phyloP scores from a whole-genome alignment of 106 monocot species.

The Apostasia ramifera region DNA sequence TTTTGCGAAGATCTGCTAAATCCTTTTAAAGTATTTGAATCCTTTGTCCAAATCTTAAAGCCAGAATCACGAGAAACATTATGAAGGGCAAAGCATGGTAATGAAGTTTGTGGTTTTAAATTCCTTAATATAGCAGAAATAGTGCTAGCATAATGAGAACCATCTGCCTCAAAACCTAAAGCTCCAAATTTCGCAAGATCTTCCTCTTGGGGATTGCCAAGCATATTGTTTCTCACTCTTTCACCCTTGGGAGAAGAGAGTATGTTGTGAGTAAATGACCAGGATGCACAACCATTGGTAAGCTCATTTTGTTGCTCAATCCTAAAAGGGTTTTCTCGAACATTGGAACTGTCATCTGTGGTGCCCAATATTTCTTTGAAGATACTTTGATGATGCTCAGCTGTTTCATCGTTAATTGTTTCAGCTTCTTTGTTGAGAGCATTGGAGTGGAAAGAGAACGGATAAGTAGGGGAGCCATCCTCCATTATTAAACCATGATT shows the following conservation, averaged over 20 bases:
- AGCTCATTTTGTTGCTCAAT: conserved; percentile 24
- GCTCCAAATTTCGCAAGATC: conserved; percentile 10
- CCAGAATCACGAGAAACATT: conserved; percentile 26
- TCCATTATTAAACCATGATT: conserved; percentile 3
- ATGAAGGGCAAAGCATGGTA: conserved; percentile 5
- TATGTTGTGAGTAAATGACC: conserved; percentile 11
- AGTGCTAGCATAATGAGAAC: conserved; percentile 38
- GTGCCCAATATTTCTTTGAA: conserved; percentile 31
- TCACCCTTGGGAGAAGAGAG: conserved; percentile 25
- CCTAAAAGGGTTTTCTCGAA: conserved; percentile 17
- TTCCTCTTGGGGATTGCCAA: conserved; percentile 19
- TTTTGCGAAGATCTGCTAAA: conserved; percentile 24
- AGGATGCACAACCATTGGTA: conserved; percentile 20
- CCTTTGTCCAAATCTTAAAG: conserved; percentile 44
- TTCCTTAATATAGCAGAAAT: conserved; percentile 34
- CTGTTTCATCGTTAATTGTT: conserved; percentile 3
- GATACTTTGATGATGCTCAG: conserved; percentile 14
- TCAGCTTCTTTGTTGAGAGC: conserved; percentile 10
- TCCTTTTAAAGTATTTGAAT: background rate
- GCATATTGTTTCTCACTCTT: background rate
- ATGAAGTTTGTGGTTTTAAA: conserved; percentile 5
- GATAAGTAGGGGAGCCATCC: conserved; percentile 1
- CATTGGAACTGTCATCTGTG: conserved; percentile 34
- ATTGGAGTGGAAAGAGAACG: conserved; percentile 12
- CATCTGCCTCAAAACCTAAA: conserved; percentile 29